Conservation (phyloP, 306 rosid species). For the Gillenia trifoliata region DNA sequence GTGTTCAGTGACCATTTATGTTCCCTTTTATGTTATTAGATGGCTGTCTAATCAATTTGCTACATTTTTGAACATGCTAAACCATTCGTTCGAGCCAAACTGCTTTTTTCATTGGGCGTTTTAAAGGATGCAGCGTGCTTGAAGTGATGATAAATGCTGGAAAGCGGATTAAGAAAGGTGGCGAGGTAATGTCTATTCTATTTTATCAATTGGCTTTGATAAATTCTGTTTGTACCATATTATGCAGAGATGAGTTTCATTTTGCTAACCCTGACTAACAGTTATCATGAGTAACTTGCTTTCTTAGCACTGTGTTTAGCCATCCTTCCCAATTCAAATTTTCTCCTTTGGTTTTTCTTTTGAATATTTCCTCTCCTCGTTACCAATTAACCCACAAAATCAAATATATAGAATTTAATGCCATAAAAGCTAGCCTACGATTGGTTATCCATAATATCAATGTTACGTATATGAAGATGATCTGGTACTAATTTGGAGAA, state of each 20-base stretch:
- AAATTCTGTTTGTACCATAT: no score
- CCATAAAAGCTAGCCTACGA: no score
- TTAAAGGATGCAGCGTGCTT: conserved; percentile 90
- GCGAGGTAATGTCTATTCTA: conserved; percentile 54
- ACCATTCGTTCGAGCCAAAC: conserved; percentile 92
- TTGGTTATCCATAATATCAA: no score
- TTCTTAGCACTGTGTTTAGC: background rate
- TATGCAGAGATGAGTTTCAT: background rate
- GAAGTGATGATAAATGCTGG: conserved; percentile 99
- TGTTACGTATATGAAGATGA: conserved; percentile 16
- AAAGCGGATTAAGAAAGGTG: conserved; percentile 72
- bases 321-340: background rate
- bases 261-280: background rate
- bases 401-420: background rate
- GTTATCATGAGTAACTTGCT: background rate
- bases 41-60: conserved; percentile 16
- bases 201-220: conserved; percentile 11
- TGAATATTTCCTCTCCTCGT: background rate
- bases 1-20: background rate
- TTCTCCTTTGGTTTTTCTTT: background rate
- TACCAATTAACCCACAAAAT: background rate
- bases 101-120: conserved; percentile 98
- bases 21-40: background rate
- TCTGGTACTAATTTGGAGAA: conserved; percentile 29
- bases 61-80: conserved; percentile 67